Evolutionary conservation across 306 rosid species (phyloP), one percentile per base, ranked within the genome.

Genomic region (Fagus sylvatica): DNA sequence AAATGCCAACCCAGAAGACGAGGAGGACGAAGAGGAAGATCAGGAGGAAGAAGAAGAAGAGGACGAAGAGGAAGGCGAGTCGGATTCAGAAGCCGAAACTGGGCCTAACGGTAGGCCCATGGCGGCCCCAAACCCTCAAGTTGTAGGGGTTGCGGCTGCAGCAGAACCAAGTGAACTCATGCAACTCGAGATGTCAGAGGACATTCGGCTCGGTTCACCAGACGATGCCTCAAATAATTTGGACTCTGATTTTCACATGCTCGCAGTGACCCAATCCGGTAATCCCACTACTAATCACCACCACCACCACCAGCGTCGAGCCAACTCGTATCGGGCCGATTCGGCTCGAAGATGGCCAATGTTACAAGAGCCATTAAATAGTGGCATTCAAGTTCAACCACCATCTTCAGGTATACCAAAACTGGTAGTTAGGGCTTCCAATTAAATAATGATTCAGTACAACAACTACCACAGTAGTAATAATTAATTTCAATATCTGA

Each of bases 121-220:
- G 0, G 15, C 73, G 0, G 69, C 57, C 0, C 56, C 69, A 0
- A 73, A 80, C 43, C 55, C 60, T 8, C 76, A 55, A 2, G 76
- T 72, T 0, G 59, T 34, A 51, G 78, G 72, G 12, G 76, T 15
- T 0, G 73, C 74, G 1, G 46, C 69, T 0, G 73, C 60, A 6
- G 81, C 82, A 0, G 92, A 94, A 61, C 87, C 97, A 0, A 92
- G 93, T 48, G 98, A 95, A 80, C 72, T 93, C 9, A 93, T 95
- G 96, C 98, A 91, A 55, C 42, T 93, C 1, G 98, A 95, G 64
- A 88, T 90, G 91, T 83, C 95, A 0, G 97, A 95, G 71, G 97
- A 93, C 17, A 95, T 93, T 33, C 86, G 93, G 17, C 84, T 95
- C 0, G 97, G 98, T 6, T 95, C 98, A 11, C 98, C 98, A 0